Conservation (phyloP, 345 rosid genomes). For the Melaleuca quinquenervia region DNA sequence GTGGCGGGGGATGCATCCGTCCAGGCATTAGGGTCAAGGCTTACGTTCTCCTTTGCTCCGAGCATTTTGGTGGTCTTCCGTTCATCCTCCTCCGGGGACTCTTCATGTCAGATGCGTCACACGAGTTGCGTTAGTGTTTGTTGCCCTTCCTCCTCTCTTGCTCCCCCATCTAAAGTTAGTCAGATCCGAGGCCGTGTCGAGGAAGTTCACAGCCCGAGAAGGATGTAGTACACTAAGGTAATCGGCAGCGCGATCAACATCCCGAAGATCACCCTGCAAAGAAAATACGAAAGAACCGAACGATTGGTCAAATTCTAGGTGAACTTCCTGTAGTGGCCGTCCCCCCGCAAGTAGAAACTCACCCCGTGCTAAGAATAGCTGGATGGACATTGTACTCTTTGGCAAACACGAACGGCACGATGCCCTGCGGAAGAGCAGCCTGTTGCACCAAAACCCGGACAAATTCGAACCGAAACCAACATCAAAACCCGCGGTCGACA, state of each 20-base stretch:
- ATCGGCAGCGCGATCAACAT: conserved; percentile 93
- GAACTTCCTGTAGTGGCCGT: background rate
- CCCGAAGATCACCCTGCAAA: conserved; percentile 87
- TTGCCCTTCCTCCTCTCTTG: background rate
- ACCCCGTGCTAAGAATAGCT: conserved; percentile 9
- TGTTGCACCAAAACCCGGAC: background rate
- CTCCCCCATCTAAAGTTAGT: background rate
- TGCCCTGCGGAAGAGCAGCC: conserved; percentile 13
- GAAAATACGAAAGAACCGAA: background rate
- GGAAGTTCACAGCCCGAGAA: conserved; percentile 50
- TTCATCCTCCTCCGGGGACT: background rate
- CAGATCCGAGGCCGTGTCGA: background rate
- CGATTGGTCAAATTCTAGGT: background rate
- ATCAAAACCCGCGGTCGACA: background rate
- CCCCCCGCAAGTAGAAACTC: background rate
- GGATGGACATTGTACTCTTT: conserved; percentile 13
- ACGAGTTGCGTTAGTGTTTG: background rate
- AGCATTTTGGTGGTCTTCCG: background rate
- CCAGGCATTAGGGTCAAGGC: background rate
- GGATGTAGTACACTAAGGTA: conserved; percentile 78
- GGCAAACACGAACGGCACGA: conserved; percentile 9
- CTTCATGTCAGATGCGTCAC: background rate
- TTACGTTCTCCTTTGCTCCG: background rate
- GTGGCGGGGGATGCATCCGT: background rate
- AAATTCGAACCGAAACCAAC: background rate